Evolutionary conservation across 257 asterid species (phyloP).

Genomic region (Ballota nigra): DNA sequence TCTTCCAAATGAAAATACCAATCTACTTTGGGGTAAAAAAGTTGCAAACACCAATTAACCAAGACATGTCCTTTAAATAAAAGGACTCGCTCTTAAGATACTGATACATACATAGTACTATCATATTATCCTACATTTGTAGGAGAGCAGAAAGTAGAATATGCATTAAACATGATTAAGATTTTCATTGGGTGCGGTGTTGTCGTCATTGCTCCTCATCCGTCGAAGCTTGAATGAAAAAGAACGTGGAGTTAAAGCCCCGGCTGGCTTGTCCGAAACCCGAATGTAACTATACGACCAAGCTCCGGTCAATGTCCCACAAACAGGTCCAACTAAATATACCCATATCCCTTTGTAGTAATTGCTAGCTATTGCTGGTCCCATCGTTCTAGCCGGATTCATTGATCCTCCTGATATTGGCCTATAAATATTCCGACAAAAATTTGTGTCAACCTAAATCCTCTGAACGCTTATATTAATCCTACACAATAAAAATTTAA

Average conservation of each 20-base stretch:
- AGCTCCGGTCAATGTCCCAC: conserved; percentile 69
- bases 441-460: no score
- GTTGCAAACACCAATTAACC: no score
- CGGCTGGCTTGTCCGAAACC: conserved; percentile 45
- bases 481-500: no score
- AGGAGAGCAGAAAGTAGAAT: background rate
- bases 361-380: conserved; percentile 82
- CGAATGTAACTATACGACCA: conserved; percentile 65
- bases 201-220: conserved; percentile 42
- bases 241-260: conserved; percentile 32
- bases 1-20: no score
- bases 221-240: conserved; percentile 46
- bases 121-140: background rate
- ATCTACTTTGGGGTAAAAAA: no score
- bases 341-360: conserved; percentile 70
- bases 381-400: conserved; percentile 81
- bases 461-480: no score
- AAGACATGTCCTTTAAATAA: no score
- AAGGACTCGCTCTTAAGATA: no score
- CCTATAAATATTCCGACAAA: conserved; percentile 29
- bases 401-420: conserved; percentile 90
- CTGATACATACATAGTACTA: no score
- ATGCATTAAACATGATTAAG: conserved; percentile 25
- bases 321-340: conserved; percentile 65
- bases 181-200: conserved; percentile 17